Evolutionary conservation across 192 early-diverging fungal genomes (phyloP).

Genomic region (Chytriomyces hyalinus): DNA sequence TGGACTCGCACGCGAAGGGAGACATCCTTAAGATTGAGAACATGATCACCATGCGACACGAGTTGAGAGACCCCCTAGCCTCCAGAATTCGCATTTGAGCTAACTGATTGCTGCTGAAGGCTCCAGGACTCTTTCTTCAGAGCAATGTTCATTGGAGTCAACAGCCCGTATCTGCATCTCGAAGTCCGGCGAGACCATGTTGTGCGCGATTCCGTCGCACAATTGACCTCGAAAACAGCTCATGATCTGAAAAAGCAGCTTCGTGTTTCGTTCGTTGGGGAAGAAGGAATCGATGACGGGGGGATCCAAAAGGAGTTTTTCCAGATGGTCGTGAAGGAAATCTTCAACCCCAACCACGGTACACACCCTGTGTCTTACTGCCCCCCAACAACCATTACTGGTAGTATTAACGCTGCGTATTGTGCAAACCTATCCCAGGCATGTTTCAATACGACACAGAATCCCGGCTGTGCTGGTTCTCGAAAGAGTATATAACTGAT

Average conservation of each 20-base stretch:
- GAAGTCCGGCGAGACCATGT: conserved; percentile 49
- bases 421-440: conserved; percentile 9
- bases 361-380: conserved; percentile 19
- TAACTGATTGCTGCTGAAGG: not conserved
- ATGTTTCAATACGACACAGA: conserved; percentile 65
- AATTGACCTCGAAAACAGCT: conserved; percentile 78
- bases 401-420: not conserved
- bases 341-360: conserved; percentile 83
- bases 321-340: conserved; percentile 81
- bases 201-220: conserved; percentile 49
- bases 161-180: conserved; percentile 52
- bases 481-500: conserved; percentile 42
- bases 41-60: conserved; percentile 56
- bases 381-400: not conserved
- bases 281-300: conserved; percentile 90
- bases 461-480: conserved; percentile 79
- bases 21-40: conserved; percentile 54
- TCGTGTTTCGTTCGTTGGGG: conserved; percentile 87
- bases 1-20: conserved; percentile 44
- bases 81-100: too few relatives aligned
- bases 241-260: conserved; percentile 91
- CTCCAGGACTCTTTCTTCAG: conserved; percentile 57
- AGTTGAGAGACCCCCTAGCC: conserved; percentile 12
- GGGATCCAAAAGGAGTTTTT: conserved; percentile 95
- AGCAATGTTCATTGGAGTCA: conserved; percentile 60